These are phyloP conservation scores for Candida tetrigidarum DNA, from an alignment of 1,139 yeast genomes.

Conservation along the genomic window DNA sequence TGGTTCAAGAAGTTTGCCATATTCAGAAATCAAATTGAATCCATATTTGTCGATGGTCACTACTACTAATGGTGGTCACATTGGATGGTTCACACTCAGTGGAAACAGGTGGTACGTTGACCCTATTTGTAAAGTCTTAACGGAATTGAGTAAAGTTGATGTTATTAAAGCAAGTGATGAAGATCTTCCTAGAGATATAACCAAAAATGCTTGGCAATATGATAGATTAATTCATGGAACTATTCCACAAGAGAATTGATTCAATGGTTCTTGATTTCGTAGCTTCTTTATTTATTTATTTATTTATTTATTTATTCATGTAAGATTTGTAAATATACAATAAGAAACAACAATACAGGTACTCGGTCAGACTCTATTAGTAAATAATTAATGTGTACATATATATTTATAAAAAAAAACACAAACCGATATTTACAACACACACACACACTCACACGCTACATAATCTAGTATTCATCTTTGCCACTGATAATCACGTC, in stretches of 20 bases:
- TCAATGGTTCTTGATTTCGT: no score
- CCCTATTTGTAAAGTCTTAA: conserved; percentile 40
- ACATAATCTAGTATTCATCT: conserved; percentile 59
- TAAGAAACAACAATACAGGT: not conserved
- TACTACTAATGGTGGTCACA: conserved; percentile 87
- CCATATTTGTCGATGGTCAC: conserved; percentile 71
- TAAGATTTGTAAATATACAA: not conserved
- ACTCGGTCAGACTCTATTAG: not conserved
- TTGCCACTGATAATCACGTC: conserved; percentile 93
- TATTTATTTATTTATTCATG: not conserved
- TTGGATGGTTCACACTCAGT: conserved; percentile 57
- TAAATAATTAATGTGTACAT: not conserved
- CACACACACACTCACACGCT: not conserved
- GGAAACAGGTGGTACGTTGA: conserved; percentile 59
- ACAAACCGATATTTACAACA: not conserved
- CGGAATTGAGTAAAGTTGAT: conserved; percentile 33
- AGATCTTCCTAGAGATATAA: conserved; percentile 33
- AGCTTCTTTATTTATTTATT: not conserved
- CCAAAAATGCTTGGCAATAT: conserved; percentile 30
- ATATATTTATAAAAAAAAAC: not conserved
- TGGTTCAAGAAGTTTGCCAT: conserved; percentile 60
- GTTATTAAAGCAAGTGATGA: conserved; percentile 19
- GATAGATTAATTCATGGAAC: conserved; percentile 30
- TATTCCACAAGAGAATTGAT: conserved; percentile 14
- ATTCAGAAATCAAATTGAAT: conserved; percentile 59